Evolutionary conservation across 2,329 filamentous ascomycete species (phyloP), one percentile per base, ranked within the genome.

Genomic region (Anisogramma anomala): DNA sequence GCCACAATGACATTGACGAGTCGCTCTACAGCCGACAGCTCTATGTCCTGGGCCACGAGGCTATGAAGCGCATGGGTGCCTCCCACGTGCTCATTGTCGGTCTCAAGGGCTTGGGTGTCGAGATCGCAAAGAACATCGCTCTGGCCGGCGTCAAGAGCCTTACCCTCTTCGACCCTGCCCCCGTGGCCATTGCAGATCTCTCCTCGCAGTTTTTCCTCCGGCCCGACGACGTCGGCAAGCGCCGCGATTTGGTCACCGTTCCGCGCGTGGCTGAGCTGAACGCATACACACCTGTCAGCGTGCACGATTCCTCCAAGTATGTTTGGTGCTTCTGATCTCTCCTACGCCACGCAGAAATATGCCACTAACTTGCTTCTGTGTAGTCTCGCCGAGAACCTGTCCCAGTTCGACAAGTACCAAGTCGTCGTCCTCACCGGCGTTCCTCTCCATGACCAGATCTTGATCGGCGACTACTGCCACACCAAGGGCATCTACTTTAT

Each of bases 61-160:
- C 91, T 51, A 98, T 98, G 91, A 96, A 94, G 73, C 87, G 91
- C 56, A 98, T 98, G 91, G 78, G 88, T 56, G 84, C 87, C 48
- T 96, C 91, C 41, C 93, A 96, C 58, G 77, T 98, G 46, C 82
- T 98, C 39, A 73, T 98, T 42, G 83, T 89, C 48, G 91, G 91
- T 49, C 69, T 96, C 52, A 89, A 91, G 62, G 91, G 91, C 38
- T 75, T 98, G 30, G 91, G 91, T 68, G 89, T 95, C 42, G 91
- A 98, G 66, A 91, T 98, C 54, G 89, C 91, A 57, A 98, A 98
- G 74, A 98, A 98, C 57, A 86, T 98, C 56, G 91, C 91, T 46
- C 80, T 98, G 53, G 91, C 91, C 53, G 91, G 91, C 60, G 91
- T 98, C 65, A 98, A 98, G 73, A 95, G 88, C 57, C 68, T 98